phyloP scores from a whole-genome alignment of 2,329 filamentous ascomycete species.

The Nannizziopsis barbatae region DNA sequence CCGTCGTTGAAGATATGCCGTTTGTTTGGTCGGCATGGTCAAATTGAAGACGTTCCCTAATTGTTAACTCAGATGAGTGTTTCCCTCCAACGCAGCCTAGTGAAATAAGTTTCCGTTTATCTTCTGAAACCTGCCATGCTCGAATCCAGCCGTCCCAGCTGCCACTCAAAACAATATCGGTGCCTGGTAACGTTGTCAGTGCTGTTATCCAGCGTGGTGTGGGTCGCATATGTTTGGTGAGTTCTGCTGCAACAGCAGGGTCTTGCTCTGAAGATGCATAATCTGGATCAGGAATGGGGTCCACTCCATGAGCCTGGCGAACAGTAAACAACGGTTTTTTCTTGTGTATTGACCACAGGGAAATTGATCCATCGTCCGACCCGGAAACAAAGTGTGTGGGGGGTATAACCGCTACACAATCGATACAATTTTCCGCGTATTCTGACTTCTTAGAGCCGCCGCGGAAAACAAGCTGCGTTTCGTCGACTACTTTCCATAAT shows the following conservation, averaged over 20 bases:
- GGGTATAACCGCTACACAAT: constrained; percentile 84
- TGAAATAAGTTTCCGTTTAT: constrained; percentile 66
- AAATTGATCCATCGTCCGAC: constrained; percentile 77
- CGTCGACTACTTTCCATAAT: constrained; percentile 91
- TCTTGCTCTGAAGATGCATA: constrained; percentile 65
- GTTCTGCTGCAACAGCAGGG: constrained; percentile 40
- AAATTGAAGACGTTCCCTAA: constrained; percentile 15
- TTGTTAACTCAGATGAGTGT: constrained; percentile 18
- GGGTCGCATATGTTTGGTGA: constrained; percentile 41
- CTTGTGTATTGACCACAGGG: constrained; percentile 79
- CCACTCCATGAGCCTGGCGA: constrained; percentile 72
- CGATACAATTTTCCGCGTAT: constrained; percentile 71
- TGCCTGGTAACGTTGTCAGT: constrained; percentile 73
- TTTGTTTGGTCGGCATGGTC: neutral
- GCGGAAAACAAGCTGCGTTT: constrained; percentile 89
- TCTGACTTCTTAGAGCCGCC: constrained; percentile 45
- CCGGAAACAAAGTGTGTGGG: constrained; percentile 86
- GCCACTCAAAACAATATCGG: constrained; percentile 77
- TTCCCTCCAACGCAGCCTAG: constrained; percentile 52
- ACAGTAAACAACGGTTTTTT: constrained; percentile 86
- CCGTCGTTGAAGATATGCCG: constrained; percentile 16
- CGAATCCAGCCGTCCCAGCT: constrained; percentile 89
- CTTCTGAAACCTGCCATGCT: constrained; percentile 72
- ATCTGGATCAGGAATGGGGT: constrained; percentile 55
- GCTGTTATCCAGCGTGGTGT: constrained; percentile 83